Conservation (phyloP, 2,329 filamentous ascomycete species). For the Xylaria sp. region DNA sequence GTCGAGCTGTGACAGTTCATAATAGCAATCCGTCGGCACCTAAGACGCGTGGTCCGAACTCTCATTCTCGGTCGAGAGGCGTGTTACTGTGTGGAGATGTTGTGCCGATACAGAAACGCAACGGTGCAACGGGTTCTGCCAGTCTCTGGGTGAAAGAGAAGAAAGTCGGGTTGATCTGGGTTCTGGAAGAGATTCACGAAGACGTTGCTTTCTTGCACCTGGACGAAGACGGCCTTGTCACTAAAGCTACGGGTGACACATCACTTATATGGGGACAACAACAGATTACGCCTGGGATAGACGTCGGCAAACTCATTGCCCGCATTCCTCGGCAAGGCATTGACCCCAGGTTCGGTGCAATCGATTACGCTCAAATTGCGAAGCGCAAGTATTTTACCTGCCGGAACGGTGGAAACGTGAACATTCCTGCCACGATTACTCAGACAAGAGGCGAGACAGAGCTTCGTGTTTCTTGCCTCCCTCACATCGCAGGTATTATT, state of each 20-base stretch:
- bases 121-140: slow-evolving; percentile 89
- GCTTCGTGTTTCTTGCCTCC: slow-evolving; percentile 90
- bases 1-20: slow-evolving; percentile 72
- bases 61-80: slow-evolving; percentile 82
- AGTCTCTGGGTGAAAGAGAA: slow-evolving; percentile 99
- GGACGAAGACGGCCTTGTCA: slow-evolving; percentile 80
- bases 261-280: slow-evolving; percentile 86
- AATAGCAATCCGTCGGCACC: slow-evolving; percentile 64
- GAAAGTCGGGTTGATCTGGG: slow-evolving; percentile 92
- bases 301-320: slow-evolving; percentile 82
- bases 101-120: slow-evolving; percentile 96
- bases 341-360: slow-evolving; percentile 73
- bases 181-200: slow-evolving; percentile 96
- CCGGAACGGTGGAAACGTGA: slow-evolving; percentile 77
- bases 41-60: slow-evolving; percentile 68
- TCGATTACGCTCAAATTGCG: slow-evolving; percentile 80
- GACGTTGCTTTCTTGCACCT: slow-evolving; percentile 83
- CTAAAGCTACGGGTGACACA: slow-evolving; percentile 77
- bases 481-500: slow-evolving; percentile 96
- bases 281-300: slow-evolving; percentile 71
- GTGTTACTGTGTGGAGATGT: slow-evolving; percentile 96
- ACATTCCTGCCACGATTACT: slow-evolving; percentile 85
- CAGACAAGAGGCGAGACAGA: slow-evolving; percentile 75
- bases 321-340: slow-evolving; percentile 81
- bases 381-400: slow-evolving; percentile 86